Conservation (phyloP, 176 grass and related monocot species). For the Carex myosuroides region DNA sequence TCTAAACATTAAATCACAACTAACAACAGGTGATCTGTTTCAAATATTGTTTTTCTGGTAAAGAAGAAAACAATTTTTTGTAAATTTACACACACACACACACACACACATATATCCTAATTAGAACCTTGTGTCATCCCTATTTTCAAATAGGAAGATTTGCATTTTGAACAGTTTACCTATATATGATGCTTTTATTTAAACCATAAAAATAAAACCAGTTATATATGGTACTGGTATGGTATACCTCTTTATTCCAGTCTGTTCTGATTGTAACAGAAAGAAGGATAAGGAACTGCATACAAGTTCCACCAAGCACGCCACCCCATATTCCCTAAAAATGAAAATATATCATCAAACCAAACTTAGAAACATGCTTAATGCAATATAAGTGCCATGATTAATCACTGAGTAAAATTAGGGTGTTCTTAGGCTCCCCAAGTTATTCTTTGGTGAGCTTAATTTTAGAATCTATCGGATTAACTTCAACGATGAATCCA, state of each 20-base stretch:
- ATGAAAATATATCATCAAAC: not conserved
- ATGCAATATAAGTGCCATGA: not conserved
- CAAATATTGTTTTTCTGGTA: not conserved
- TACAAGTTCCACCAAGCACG: conserved; percentile 67
- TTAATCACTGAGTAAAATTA: no score
- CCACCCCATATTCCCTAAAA: conserved; percentile 72
- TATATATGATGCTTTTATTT: not conserved
- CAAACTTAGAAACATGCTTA: not conserved
- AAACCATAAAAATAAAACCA: not conserved
- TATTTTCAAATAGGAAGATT: not conserved
- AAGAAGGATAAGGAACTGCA: conserved; percentile 66
- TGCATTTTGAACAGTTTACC: not conserved
- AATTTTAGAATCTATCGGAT: no score
- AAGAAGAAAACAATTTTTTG: not conserved
- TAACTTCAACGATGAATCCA: no score
- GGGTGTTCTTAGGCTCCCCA: no score
- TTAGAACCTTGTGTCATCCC: not conserved
- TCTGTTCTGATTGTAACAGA: conserved; percentile 60
- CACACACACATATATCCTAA: not conserved
- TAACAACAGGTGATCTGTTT: not conserved
- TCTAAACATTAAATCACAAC: not conserved
- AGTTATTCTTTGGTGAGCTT: no score
- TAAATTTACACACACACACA: no score
- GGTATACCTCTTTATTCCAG: conserved; percentile 74
- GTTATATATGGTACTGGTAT: not conserved